Percentiles rank a stretch among this genome's conserved stretches.
phyloP scores from a whole-genome alignment of 331 rosid species.

The Acacia pycnantha region DNA sequence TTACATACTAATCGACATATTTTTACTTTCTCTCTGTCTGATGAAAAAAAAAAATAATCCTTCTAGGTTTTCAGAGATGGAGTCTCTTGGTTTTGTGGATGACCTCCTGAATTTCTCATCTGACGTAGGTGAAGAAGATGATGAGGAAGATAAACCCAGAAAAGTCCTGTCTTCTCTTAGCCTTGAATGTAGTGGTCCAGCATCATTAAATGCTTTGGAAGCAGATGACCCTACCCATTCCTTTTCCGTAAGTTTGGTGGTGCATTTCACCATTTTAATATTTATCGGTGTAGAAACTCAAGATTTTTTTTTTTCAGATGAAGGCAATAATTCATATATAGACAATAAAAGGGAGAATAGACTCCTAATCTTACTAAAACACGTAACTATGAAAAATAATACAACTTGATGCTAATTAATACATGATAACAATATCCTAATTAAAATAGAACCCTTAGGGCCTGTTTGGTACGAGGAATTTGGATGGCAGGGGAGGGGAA shows the following conservation, averaged over 20 bases:
- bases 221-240: slow-evolving; percentile 37
- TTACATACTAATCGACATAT: neutral
- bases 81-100: slow-evolving; percentile 47
- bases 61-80: slow-evolving; percentile 41
- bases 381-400: neutral
- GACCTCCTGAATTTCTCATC: slow-evolving; percentile 54
- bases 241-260: slow-evolving; percentile 38
- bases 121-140: slow-evolving; percentile 48
- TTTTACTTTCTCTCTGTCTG: neutral
- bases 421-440: neutral
- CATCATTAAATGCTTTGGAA: slow-evolving; percentile 12
- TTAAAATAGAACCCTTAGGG: neutral
- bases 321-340: neutral
- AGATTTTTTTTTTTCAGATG: neutral
- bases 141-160: slow-evolving; percentile 35
- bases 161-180: slow-evolving; percentile 22
- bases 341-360: neutral
- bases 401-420: neutral
- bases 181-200: slow-evolving; percentile 9
- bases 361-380: neutral
- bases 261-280: neutral
- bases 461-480: too few species aligned
- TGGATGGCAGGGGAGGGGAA: too few species aligned
- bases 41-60: neutral
- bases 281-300: neutral